Evolutionary conservation across 768 basidiomycete genomes (phyloP).

Genomic region (Leucocoprinus leucothites): DNA sequence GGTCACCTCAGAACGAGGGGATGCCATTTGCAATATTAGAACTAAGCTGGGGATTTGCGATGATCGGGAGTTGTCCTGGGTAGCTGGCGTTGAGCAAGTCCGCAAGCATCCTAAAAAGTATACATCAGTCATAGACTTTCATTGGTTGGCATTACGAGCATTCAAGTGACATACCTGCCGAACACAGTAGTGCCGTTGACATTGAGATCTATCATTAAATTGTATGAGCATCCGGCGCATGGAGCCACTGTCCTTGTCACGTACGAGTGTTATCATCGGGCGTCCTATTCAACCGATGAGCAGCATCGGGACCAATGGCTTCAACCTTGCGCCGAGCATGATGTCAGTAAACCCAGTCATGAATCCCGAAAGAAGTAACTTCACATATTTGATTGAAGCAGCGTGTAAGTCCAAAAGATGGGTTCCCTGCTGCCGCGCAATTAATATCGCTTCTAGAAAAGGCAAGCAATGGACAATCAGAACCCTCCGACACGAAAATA

Average conservation of each 20-base stretch:
- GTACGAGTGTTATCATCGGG: slow-evolving; percentile 37
- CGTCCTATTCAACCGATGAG: slow-evolving; percentile 34
- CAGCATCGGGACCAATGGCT: slow-evolving; percentile 36
- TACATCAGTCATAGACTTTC: background rate
- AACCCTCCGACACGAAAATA: background rate
- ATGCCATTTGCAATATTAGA: slow-evolving; percentile 37
- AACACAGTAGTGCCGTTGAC: slow-evolving; percentile 39
- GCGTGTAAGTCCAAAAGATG: slow-evolving; percentile 38
- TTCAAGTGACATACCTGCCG: slow-evolving; percentile 25
- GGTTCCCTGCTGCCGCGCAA: slow-evolving; percentile 31
- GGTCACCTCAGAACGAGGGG: slow-evolving; percentile 28
- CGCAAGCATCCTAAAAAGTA: slow-evolving; percentile 32
- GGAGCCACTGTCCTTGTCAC: slow-evolving; percentile 5
- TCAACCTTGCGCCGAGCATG: slow-evolving; percentile 23
- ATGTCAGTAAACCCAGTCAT: background rate
- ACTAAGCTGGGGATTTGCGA: slow-evolving; percentile 31
- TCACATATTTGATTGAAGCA: slow-evolving; percentile 33
- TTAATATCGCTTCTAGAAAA: slow-evolving; percentile 29
- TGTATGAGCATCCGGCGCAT: background rate
- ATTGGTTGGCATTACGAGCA: no score
- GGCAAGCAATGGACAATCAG: background rate
- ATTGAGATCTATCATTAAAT: slow-evolving; percentile 27
- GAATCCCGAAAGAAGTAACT: background rate
- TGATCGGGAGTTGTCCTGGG: slow-evolving; percentile 31
- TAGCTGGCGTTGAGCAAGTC: slow-evolving; percentile 33